Percentiles rank a stretch among this genome's conserved stretches.
Conservation (phyloP, 1,284 basidiomycete genomes). For the Xerocomus amazonicus region DNA sequence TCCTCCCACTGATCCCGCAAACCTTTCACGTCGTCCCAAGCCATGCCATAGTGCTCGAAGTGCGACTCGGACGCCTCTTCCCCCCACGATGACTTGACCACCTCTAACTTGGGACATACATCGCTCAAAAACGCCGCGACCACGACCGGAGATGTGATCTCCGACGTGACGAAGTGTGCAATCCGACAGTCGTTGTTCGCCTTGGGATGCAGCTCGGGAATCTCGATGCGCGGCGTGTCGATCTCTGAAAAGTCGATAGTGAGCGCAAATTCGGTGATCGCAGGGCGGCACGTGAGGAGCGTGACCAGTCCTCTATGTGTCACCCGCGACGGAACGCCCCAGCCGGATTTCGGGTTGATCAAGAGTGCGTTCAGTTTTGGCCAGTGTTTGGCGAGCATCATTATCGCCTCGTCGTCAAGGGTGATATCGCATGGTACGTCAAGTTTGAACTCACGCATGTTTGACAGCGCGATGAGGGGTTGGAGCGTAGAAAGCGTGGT, state of each 20-base stretch:
- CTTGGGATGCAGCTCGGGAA: constrained; percentile 1
- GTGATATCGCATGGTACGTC: constrained; percentile 18
- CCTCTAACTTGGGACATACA: constrained; percentile 20
- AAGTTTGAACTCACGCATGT: constrained; percentile 13
- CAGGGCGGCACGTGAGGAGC: constrained; percentile 11
- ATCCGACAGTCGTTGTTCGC: constrained; percentile 6
- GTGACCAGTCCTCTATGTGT: constrained; percentile 19
- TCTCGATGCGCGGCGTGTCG: constrained; percentile 3
- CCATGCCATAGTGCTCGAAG: background rate
- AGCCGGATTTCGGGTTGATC: constrained; percentile 17
- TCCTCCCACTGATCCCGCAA: constrained; percentile 23
- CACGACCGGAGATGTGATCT: constrained; percentile 14
- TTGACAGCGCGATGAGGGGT: constrained; percentile 14
- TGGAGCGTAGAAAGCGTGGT: constrained; percentile 18
- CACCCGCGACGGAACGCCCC: constrained; percentile 17
- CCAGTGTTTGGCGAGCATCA: constrained; percentile 18
- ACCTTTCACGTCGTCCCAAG: constrained; percentile 2
- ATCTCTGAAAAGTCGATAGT: constrained; percentile 18
- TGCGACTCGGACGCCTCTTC: background rate
- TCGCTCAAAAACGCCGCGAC: constrained; percentile 28
- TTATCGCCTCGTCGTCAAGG: constrained; percentile 17
- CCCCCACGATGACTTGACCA: constrained; percentile 12
- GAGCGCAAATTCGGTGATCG: constrained; percentile 13
- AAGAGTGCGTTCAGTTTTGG: constrained; percentile 10
- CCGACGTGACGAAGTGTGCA: constrained; percentile 21